These are phyloP conservation scores for Allomyces macrogynus DNA, from an alignment of 192 early-diverging fungal genomes.

Conservation along the genomic window DNA sequence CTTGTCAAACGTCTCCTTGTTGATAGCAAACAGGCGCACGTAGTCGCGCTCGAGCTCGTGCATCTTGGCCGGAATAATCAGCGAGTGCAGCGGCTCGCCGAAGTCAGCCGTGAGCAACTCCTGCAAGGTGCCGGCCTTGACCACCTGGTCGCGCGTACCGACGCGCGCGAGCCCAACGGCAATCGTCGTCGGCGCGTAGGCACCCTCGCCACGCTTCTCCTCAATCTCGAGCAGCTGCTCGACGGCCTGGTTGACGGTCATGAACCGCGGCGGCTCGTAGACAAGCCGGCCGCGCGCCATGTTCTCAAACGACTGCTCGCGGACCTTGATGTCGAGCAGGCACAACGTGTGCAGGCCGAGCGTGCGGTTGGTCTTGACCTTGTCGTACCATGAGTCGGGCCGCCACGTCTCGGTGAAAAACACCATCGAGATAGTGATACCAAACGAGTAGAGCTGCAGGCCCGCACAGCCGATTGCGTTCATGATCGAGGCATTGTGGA, in stretches of 20 bases:
- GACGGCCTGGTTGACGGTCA: slow-evolving; percentile 82
- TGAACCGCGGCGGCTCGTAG: slow-evolving; percentile 94
- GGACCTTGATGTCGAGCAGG: slow-evolving; percentile 95
- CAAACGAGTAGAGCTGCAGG: slow-evolving; percentile 92
- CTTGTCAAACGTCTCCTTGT: not conserved
- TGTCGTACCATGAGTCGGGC: slow-evolving; percentile 90
- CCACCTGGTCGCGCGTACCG: slow-evolving; percentile 59
- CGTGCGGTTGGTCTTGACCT: slow-evolving; percentile 64
- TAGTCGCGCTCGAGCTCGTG: not conserved
- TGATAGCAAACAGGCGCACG: not conserved
- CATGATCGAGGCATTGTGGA: slow-evolving; percentile 99
- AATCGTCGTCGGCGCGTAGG: slow-evolving; percentile 55
- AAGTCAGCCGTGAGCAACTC: slow-evolving; percentile 74
- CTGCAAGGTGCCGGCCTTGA: slow-evolving; percentile 66
- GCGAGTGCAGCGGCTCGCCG: slow-evolving; percentile 81
- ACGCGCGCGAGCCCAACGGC: slow-evolving; percentile 83
- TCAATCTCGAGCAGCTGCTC: slow-evolving; percentile 86
- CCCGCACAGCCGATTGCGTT: slow-evolving; percentile 91
- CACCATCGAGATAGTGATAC: slow-evolving; percentile 90
- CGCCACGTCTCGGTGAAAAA: slow-evolving; percentile 95
- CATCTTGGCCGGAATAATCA: slow-evolving; percentile 34
- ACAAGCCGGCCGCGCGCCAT: slow-evolving; percentile 77
- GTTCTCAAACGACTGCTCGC: slow-evolving; percentile 91
- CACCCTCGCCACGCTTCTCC: slow-evolving; percentile 48
- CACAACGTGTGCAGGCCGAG: slow-evolving; percentile 86